A percentile compares a stretch with the other conserved stretches of the same genome.
Evolutionary conservation across 345 rosid genomes (phyloP).

Genomic region (Raphanus sativus): DNA sequence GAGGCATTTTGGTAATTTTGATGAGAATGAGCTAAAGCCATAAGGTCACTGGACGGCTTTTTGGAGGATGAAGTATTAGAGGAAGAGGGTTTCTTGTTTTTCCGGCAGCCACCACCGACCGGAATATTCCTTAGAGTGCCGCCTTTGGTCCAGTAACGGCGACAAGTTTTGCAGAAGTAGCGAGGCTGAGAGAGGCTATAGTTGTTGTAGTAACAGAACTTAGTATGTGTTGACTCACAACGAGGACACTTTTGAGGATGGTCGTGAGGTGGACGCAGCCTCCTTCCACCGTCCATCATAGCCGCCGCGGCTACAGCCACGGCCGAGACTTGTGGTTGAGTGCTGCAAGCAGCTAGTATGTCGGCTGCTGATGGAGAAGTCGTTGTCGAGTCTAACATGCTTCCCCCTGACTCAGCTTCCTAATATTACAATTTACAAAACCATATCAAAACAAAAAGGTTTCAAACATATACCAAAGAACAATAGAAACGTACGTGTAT

Average conservation of each 20-base stretch:
- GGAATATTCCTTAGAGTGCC: slow-evolving; percentile 95
- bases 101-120: slow-evolving; percentile 94
- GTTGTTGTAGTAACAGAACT: slow-evolving; percentile 97
- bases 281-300: slow-evolving; percentile 82
- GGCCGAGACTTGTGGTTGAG: slow-evolving; percentile 65
- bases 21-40: slow-evolving; percentile 40
- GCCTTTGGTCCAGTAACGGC: slow-evolving; percentile 99
- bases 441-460: not conserved
- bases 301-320: slow-evolving; percentile 38
- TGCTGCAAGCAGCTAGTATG: slow-evolving; percentile 60
- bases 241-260: slow-evolving; percentile 92
- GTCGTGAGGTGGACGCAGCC: slow-evolving; percentile 89
- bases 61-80: slow-evolving; percentile 34
- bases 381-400: slow-evolving; percentile 42
- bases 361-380: slow-evolving; percentile 84
- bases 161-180: slow-evolving; percentile 95
- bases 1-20: slow-evolving; percentile 35
- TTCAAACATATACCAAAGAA: not conserved
- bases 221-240: slow-evolving; percentile 91
- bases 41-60: slow-evolving; percentile 42
- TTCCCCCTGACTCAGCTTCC: slow-evolving; percentile 44
- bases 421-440: slow-evolving; percentile 10
- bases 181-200: slow-evolving; percentile 97
- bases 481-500: not conserved
- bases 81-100: slow-evolving; percentile 65